A percentile compares a stretch with the other conserved stretches of the same genome.
Evolutionary conservation across 2,329 filamentous ascomycete species (phyloP).

Genomic region (Ophiostoma tasmaniense): DNA sequence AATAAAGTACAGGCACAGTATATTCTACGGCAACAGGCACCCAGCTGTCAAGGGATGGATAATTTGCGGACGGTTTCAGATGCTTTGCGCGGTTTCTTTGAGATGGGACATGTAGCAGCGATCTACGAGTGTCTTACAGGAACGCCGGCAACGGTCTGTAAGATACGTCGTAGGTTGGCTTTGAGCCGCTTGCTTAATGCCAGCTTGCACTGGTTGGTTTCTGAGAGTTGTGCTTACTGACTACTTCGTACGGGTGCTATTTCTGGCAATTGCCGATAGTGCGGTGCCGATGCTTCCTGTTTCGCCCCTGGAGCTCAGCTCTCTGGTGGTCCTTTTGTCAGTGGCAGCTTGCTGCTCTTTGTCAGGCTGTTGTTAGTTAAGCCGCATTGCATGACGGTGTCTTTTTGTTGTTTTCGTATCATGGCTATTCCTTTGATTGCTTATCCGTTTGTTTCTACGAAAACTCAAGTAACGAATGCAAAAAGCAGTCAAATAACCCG

Average conservation of each 20-base stretch:
- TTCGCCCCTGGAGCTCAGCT: neutral
- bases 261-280: neutral
- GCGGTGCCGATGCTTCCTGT: neutral
- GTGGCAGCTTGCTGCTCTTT: neutral
- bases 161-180: too few species aligned
- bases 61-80: constrained; percentile 1
- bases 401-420: neutral
- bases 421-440: neutral
- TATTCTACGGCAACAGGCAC: neutral
- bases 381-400: neutral
- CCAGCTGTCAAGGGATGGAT: neutral
- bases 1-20: neutral
- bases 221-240: too few species aligned
- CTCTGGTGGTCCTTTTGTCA: neutral
- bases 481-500: neutral
- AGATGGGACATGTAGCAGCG: neutral
- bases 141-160: neutral
- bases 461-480: neutral
- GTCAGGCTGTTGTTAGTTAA: neutral
- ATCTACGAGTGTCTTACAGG: neutral
- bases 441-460: neutral
- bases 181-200: too few species aligned
- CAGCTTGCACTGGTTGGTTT: too few species aligned
- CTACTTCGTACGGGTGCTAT: neutral
- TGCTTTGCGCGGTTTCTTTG: constrained; percentile 1